phyloP scores from a whole-genome alignment of 2,329 filamentous ascomycete species.

The Epichloe festucae region DNA sequence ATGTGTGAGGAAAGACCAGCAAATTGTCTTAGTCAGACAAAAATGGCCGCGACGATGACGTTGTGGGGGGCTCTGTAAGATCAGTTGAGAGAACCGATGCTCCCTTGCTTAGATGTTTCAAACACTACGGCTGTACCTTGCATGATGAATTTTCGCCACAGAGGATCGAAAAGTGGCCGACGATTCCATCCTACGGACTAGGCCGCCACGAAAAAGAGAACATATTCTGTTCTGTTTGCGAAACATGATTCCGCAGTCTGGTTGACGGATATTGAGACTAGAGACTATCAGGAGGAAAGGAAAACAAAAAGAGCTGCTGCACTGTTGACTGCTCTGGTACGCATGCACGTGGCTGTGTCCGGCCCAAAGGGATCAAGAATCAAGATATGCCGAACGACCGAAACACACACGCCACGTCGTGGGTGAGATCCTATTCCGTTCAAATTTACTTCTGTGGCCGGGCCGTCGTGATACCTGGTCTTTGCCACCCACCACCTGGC shows the following conservation, averaged over 20 bases:
- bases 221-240: too few species aligned
- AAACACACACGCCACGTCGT: not conserved
- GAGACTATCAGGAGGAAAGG: not conserved
- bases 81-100: not conserved
- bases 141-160: not conserved
- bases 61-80: not conserved
- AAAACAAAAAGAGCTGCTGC: not conserved
- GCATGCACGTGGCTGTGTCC: not conserved
- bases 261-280: too few species aligned
- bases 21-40: not conserved
- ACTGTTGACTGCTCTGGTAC: not conserved
- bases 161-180: not conserved
- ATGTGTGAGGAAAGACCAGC: not conserved
- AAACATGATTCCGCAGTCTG: too few species aligned
- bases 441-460: not conserved
- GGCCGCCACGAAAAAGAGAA: not conserved
- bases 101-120: slow-evolving; percentile 4
- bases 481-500: not conserved
- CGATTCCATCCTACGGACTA: not conserved
- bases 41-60: not conserved
- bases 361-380: not conserved
- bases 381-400: not conserved
- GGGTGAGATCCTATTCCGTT: not conserved
- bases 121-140: slow-evolving; percentile 1
- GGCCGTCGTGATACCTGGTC: not conserved